These are phyloP conservation scores for Talaromyces sp. DNA, from an alignment of 2,329 filamentous ascomycete species.

Conservation along the genomic window DNA sequence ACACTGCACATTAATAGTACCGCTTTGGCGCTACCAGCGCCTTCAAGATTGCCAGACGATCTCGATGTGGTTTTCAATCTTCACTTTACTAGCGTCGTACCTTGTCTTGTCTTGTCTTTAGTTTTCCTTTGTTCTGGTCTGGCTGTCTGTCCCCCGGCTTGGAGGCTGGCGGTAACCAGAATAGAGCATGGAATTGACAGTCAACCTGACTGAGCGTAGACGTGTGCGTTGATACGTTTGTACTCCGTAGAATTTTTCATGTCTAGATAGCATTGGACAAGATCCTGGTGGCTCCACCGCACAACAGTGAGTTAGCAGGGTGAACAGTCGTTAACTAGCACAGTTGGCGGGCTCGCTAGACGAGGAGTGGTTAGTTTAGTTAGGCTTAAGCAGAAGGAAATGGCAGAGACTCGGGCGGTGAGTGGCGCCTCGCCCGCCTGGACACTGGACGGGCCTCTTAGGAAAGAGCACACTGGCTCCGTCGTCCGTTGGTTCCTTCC, in stretches of 20 bases:
- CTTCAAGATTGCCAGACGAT: slow-evolving; percentile 20
- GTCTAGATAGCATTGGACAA: background rate
- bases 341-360: slow-evolving; percentile 14
- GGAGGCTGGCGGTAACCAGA: background rate
- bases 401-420: slow-evolving; percentile 18
- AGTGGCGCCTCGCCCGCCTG: slow-evolving; percentile 13
- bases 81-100: slow-evolving; percentile 8
- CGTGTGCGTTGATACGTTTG: background rate
- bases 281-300: slow-evolving; percentile 9
- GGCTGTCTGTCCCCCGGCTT: background rate
- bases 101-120: background rate
- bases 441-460: background rate
- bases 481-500: slow-evolving; percentile 13
- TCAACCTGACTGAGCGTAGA: background rate
- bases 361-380: background rate
- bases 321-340: background rate
- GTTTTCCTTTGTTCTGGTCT: background rate
- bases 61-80: slow-evolving; percentile 1
- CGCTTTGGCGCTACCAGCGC: slow-evolving; percentile 16
- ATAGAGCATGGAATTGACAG: background rate
- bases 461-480: background rate
- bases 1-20: background rate
- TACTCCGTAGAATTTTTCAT: background rate
- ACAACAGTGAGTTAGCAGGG: background rate
- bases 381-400: background rate